Evolutionary conservation across 2,329 filamentous ascomycete genomes (phyloP).

Genomic region (Fusarium ramigenum): DNA sequence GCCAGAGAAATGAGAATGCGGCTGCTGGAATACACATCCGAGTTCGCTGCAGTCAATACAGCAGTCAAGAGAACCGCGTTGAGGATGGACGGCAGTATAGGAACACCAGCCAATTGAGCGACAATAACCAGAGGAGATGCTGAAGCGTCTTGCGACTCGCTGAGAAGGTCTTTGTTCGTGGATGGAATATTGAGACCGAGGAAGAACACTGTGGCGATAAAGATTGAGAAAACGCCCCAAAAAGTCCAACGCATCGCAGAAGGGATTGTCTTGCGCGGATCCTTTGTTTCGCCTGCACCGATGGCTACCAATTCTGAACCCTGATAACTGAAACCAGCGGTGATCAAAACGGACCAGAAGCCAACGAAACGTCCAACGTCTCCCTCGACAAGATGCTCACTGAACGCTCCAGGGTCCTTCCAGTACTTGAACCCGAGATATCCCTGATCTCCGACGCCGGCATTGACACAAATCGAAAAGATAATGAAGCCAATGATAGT

Average conservation of each 20-base stretch:
- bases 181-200: constrained; percentile 19
- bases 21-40: constrained; percentile 72
- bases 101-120: constrained; percentile 72
- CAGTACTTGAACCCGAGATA: constrained; percentile 53
- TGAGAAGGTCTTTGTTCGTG: constrained; percentile 59
- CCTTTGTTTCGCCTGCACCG: constrained; percentile 46
- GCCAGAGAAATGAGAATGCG: constrained; percentile 76
- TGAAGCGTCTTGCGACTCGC: constrained; percentile 59
- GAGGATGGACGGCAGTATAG: constrained; percentile 70
- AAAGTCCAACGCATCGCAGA: constrained; percentile 44
- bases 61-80: constrained; percentile 74
- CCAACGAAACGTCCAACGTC: constrained; percentile 64
- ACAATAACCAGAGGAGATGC: constrained; percentile 73
- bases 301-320: constrained; percentile 45
- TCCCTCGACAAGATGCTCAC: constrained; percentile 58
- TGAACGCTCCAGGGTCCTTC: constrained; percentile 56
- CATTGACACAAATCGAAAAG: constrained; percentile 55
- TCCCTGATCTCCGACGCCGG: constrained; percentile 63
- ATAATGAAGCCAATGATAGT: constrained; percentile 67
- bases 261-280: constrained; percentile 46
- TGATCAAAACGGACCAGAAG: constrained; percentile 66
- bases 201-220: constrained; percentile 22
- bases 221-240: constrained; percentile 33
- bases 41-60: constrained; percentile 69
- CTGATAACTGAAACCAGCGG: constrained; percentile 56